A percentile compares a stretch with the other conserved stretches of the same genome.
Conservation (phyloP, 2,329 filamentous ascomycete species). For the Bertia moriformis region DNA sequence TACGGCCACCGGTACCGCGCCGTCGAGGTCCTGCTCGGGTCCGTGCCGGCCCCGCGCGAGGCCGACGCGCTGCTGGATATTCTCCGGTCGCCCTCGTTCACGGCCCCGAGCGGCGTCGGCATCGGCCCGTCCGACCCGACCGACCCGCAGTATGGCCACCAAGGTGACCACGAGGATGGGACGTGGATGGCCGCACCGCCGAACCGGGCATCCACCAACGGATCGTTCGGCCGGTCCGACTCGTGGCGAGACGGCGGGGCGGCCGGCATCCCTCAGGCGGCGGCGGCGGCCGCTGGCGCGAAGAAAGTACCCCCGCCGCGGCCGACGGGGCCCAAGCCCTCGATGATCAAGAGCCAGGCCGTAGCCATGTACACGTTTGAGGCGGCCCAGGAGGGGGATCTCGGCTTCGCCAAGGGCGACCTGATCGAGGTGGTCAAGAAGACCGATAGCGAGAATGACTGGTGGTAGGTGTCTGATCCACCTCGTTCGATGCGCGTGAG, state of each 20-base stretch:
- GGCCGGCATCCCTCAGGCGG: too few species aligned
- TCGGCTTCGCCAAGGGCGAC: slow-evolving; percentile 95
- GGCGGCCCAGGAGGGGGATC: slow-evolving; percentile 77
- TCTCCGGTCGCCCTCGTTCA: slow-evolving; percentile 72
- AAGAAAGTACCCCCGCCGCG: slow-evolving; percentile 50
- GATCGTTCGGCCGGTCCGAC: slow-evolving; percentile 29
- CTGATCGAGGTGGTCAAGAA: slow-evolving; percentile 88
- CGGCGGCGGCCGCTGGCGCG: slow-evolving; percentile 21
- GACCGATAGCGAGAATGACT: slow-evolving; percentile 86
- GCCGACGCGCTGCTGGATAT: slow-evolving; percentile 75
- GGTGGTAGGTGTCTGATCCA: slow-evolving; percentile 53
- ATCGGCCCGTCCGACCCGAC: slow-evolving; percentile 55
- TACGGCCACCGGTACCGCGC: slow-evolving; percentile 77
- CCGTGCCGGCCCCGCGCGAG: slow-evolving; percentile 62
- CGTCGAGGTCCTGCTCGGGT: slow-evolving; percentile 64
- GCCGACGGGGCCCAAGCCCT: slow-evolving; percentile 79
- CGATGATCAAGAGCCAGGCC: slow-evolving; percentile 55
- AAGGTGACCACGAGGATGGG: slow-evolving; percentile 57
- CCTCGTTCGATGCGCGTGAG: too few species aligned
- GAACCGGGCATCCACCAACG: neutral
- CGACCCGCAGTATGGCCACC: slow-evolving; percentile 67
- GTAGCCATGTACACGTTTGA: slow-evolving; percentile 90
- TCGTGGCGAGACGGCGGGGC: slow-evolving; percentile 39
- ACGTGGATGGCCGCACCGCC: too few species aligned
- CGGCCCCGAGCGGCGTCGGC: slow-evolving; percentile 58